Evolutionary conservation across 129 eudicot species (phyloP).

Genomic region (Gnaphalium uliginosum): DNA sequence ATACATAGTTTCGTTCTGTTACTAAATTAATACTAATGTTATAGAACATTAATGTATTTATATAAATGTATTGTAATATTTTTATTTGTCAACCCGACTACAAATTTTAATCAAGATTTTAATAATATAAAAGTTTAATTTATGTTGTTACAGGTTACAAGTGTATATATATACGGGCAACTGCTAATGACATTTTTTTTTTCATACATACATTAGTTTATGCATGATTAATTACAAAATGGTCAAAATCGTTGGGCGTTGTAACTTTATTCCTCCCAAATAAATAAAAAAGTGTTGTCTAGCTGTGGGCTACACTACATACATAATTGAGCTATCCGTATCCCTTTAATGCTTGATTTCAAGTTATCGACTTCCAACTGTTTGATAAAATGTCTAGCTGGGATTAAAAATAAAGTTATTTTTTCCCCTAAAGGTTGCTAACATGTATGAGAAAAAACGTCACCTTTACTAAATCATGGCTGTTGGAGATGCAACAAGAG

Average conservation of each 20-base stretch:
- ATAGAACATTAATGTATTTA: no score
- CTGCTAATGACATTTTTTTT: no score
- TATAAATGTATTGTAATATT: no score
- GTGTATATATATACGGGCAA: no score
- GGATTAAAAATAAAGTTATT: background rate
- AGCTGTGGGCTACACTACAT: slow-evolving; percentile 22
- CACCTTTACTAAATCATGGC: background rate
- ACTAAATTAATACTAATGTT: no score
- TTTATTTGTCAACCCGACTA: no score
- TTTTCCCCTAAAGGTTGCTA: background rate
- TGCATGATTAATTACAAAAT: background rate
- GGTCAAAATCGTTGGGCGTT: slow-evolving; percentile 8
- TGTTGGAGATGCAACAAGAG: slow-evolving; percentile 1
- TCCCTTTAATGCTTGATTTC: slow-evolving; percentile 24
- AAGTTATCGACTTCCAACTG: slow-evolving; percentile 21
- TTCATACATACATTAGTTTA: background rate
- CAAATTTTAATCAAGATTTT: no score
- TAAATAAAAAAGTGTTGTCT: background rate
- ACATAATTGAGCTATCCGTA: background rate
- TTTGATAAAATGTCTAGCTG: slow-evolving; percentile 25
- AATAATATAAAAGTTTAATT: no score
- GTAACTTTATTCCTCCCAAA: background rate
- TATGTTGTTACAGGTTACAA: no score
- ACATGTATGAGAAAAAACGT: background rate
- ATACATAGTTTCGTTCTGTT: no score